These are phyloP conservation scores for Thelephora ganbajun DNA, from an alignment of 768 basidiomycete genomes.

Conservation along the genomic window DNA sequence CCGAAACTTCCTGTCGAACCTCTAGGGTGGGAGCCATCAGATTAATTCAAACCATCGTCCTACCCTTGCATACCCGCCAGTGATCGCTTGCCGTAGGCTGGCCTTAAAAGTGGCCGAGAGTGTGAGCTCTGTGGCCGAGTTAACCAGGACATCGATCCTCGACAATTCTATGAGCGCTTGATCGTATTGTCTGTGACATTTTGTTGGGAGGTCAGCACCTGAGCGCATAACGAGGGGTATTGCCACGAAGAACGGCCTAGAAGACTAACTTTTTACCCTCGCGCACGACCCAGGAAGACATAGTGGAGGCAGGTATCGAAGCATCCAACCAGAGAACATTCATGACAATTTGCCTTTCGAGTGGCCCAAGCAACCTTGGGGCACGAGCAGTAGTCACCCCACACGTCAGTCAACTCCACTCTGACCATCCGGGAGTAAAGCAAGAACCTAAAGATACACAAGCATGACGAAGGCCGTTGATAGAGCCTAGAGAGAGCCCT, in stretches of 20 bases:
- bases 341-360: constrained; percentile 80
- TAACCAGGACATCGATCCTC: constrained; percentile 56
- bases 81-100: constrained; percentile 70
- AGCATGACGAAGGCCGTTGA: constrained; percentile 74
- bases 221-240: constrained; percentile 2
- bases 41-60: background rate
- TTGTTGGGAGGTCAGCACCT: background rate
- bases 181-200: constrained; percentile 49
- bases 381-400: background rate
- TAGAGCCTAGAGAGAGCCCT: constrained; percentile 68
- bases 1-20: constrained; percentile 78
- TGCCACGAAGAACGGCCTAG: background rate
- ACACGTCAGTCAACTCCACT: background rate
- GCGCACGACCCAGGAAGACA: constrained; percentile 64
- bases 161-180: constrained; percentile 48
- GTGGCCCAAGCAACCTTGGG: constrained; percentile 53
- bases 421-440: background rate
- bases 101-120: constrained; percentile 68
- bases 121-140: constrained; percentile 42
- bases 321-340: constrained; percentile 82
- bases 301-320: constrained; percentile 46
- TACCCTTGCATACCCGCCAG: constrained; percentile 55
- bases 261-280: constrained; percentile 53
- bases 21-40: constrained; percentile 21
- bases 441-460: constrained; percentile 75